These are phyloP conservation scores for Rauvolfia tetraphylla DNA, from an alignment of 257 asterid genomes.

Conservation along the genomic window DNA sequence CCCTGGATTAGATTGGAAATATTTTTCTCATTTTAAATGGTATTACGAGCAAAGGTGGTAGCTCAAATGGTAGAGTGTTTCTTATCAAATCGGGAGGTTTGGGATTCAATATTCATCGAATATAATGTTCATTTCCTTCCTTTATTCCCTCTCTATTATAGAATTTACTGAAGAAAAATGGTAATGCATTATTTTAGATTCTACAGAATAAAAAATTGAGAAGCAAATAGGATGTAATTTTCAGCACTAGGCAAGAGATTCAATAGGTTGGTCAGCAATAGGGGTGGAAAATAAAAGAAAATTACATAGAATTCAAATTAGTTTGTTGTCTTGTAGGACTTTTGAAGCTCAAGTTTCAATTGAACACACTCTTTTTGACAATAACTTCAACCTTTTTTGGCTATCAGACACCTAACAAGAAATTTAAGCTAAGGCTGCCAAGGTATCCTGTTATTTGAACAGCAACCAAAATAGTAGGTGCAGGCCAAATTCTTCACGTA, in stretches of 20 bases:
- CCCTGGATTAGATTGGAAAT: too few relatives aligned
- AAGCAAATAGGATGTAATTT: neutral
- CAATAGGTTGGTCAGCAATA: neutral
- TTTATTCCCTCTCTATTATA: too few relatives aligned
- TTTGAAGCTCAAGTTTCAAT: neutral
- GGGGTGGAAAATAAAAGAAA: neutral
- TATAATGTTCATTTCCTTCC: too few relatives aligned
- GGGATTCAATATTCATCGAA: too few relatives aligned
- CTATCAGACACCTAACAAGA: neutral
- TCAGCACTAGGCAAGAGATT: neutral
- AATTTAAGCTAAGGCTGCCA: neutral
- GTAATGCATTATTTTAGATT: too few relatives aligned
- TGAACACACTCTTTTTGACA: neutral
- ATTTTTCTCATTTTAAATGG: too few relatives aligned
- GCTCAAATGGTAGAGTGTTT: too few relatives aligned
- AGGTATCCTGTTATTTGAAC: neutral
- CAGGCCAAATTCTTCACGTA: constrained; percentile 4
- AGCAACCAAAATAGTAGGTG: constrained; percentile 9
- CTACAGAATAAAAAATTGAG: too few relatives aligned
- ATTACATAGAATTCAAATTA: neutral
- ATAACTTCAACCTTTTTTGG: neutral
- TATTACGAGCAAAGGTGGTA: too few relatives aligned
- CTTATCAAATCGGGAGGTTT: too few relatives aligned
- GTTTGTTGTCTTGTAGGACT: neutral
- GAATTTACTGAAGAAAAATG: too few relatives aligned